A percentile compares a stretch with the other conserved stretches of the same genome.
Evolutionary conservation across 768 basidiomycete species (phyloP).

Genomic region (Amylocystis lapponica): DNA sequence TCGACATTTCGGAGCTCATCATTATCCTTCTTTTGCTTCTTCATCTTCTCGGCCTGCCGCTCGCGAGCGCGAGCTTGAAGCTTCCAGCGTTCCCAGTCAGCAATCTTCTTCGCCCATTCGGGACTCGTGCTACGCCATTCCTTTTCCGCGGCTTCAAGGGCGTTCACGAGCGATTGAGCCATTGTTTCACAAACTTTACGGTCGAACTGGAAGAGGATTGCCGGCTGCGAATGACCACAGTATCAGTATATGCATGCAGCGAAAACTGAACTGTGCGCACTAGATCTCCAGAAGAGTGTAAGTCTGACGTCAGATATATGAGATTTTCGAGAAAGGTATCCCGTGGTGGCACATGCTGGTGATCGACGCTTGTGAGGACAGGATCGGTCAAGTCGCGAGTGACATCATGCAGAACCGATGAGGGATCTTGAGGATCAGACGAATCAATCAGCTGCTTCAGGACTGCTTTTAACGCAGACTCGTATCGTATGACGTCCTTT

Average conservation of each 20-base stretch:
- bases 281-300: constrained; percentile 47
- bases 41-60: constrained; percentile 34
- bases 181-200: constrained; percentile 53
- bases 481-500: constrained; percentile 56
- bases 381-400: constrained; percentile 37
- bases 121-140: constrained; percentile 42
- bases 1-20: constrained; percentile 19
- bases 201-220: constrained; percentile 64
- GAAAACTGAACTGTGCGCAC: constrained; percentile 31
- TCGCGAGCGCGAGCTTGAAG: constrained; percentile 42
- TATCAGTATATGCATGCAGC: background rate
- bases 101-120: constrained; percentile 46
- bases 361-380: constrained; percentile 17
- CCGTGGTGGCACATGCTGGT: constrained; percentile 30
- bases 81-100: constrained; percentile 47
- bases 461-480: constrained; percentile 42
- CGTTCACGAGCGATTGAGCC: constrained; percentile 31
- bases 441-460: constrained; percentile 33
- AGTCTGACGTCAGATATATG: constrained; percentile 48
- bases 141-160: constrained; percentile 39
- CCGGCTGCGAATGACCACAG: constrained; percentile 50
- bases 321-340: constrained; percentile 37
- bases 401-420: constrained; percentile 32
- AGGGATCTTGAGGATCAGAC: constrained; percentile 29
- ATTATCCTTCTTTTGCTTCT: constrained; percentile 34